These are phyloP conservation scores for Neurospora pannonica DNA, from an alignment of 495 filamentous ascomycete species.

Conservation along the genomic window DNA sequence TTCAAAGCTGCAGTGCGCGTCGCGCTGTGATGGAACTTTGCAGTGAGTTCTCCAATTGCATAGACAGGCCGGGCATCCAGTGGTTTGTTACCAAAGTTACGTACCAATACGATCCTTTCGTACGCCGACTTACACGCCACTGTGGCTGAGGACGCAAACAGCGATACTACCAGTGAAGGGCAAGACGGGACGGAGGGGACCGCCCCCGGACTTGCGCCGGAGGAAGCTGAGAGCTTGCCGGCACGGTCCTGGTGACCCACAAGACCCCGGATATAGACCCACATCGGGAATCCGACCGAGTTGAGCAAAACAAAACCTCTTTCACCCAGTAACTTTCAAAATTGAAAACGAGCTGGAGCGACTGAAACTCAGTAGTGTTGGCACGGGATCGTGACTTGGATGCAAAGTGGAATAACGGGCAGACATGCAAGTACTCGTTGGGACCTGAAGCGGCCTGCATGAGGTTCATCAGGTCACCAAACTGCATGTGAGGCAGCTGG, in stretches of 20 bases:
- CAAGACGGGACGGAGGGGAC: background rate
- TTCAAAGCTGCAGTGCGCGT: background rate
- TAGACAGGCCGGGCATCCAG: background rate
- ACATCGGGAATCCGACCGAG: background rate
- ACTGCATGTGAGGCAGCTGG: background rate
- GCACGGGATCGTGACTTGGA: background rate
- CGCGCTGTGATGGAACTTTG: background rate
- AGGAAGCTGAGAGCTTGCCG: background rate
- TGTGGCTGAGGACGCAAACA: constrained; percentile 1
- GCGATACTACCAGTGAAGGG: background rate
- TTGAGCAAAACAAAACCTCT: background rate
- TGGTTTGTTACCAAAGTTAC: background rate
- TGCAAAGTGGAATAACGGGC: background rate
- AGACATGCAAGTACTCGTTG: background rate
- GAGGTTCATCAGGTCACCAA: background rate
- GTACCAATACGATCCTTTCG: background rate
- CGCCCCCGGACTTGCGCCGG: background rate
- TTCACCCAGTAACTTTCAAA: background rate
- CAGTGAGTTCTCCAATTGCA: background rate
- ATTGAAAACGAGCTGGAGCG: background rate
- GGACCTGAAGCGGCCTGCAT: background rate
- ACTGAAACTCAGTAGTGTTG: background rate
- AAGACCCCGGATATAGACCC: background rate
- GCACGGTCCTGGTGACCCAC: background rate
- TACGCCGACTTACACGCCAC: constrained; percentile 1